A percentile compares a stretch with the other conserved stretches of the same genome.
These are phyloP conservation scores for Citrus sinensis DNA, from an alignment of 345 rosid genomes.

Conservation along the genomic window DNA sequence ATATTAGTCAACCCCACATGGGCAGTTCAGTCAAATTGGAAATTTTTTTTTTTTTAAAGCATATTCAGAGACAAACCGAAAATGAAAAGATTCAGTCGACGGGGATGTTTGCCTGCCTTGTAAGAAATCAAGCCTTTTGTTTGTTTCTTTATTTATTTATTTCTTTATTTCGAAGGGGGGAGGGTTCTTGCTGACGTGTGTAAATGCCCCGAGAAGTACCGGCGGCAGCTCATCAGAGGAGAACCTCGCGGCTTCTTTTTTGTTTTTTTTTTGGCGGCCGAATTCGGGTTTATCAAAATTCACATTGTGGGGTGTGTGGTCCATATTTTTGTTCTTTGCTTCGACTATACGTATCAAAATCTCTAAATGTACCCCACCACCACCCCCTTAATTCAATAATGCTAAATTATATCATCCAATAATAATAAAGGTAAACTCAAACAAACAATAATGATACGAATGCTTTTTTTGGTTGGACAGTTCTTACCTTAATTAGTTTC, in stretches of 20 bases:
- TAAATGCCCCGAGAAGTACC: not conserved
- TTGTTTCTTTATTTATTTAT: not conserved
- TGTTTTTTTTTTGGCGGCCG: not conserved
- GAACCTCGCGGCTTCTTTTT: not conserved
- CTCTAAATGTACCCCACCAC: too few relatives aligned
- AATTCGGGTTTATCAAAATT: not conserved
- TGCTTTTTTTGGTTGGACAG: too few relatives aligned
- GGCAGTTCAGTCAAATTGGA: slow-evolving; percentile 12
- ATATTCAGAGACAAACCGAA: not conserved
- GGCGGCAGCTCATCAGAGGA: not conserved
- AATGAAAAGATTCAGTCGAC: not conserved
- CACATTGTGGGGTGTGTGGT: too few relatives aligned
- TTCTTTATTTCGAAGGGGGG: too few relatives aligned
- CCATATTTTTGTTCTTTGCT: not conserved
- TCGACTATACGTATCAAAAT: too few relatives aligned
- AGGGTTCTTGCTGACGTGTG: not conserved
- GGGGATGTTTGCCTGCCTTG: slow-evolving; percentile 21
- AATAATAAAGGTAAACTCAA: too few relatives aligned
- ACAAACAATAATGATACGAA: too few relatives aligned
- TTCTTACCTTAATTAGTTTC: too few relatives aligned
- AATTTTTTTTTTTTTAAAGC: not conserved
- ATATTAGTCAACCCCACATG: slow-evolving; percentile 6
- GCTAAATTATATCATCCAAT: too few relatives aligned
- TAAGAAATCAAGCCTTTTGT: slow-evolving; percentile 2
- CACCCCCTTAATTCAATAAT: too few relatives aligned